Evolutionary conservation across 176 grass and related monocot genomes (phyloP).

Genomic region (Elymus sibiricus): DNA sequence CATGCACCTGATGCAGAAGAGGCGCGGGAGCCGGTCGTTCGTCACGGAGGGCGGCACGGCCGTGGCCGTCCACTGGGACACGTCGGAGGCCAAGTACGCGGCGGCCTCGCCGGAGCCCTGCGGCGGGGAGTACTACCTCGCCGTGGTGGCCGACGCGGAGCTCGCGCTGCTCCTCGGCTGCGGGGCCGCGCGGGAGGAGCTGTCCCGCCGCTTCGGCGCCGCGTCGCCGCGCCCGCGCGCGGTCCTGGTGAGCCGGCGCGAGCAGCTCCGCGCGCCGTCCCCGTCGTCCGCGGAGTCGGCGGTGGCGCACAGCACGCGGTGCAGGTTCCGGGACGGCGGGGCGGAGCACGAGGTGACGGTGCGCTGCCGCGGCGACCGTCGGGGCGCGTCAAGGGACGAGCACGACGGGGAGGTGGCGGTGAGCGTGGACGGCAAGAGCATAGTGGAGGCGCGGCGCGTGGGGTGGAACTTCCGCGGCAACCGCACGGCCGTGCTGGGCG

Average conservation of each 20-base stretch:
- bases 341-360: slow-evolving; percentile 77
- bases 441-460: slow-evolving; percentile 55
- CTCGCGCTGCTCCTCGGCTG: slow-evolving; percentile 57
- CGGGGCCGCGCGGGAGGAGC: slow-evolving; percentile 34
- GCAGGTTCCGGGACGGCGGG: slow-evolving; percentile 61
- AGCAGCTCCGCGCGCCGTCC: slow-evolving; percentile 43
- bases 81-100: slow-evolving; percentile 45
- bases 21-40: slow-evolving; percentile 50
- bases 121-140: slow-evolving; percentile 61
- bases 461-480: slow-evolving; percentile 90
- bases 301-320: slow-evolving; percentile 53
- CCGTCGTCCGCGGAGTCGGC: not conserved
- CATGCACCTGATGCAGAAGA: slow-evolving; percentile 40
- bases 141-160: slow-evolving; percentile 53
- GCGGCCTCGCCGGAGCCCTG: slow-evolving; percentile 45
- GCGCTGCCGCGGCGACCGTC: slow-evolving; percentile 58
- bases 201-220: slow-evolving; percentile 27
- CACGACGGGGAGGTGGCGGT: slow-evolving; percentile 60
- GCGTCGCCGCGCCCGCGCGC: slow-evolving; percentile 17
- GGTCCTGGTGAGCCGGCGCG: slow-evolving; percentile 40
- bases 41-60: slow-evolving; percentile 47
- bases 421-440: slow-evolving; percentile 60
- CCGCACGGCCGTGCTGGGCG: slow-evolving; percentile 56
- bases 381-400: slow-evolving; percentile 39
- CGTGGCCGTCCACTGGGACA: slow-evolving; percentile 65